These are phyloP conservation scores for Schizonepeta tenuifolia DNA, from an alignment of 257 asterid genomes.

Conservation along the genomic window DNA sequence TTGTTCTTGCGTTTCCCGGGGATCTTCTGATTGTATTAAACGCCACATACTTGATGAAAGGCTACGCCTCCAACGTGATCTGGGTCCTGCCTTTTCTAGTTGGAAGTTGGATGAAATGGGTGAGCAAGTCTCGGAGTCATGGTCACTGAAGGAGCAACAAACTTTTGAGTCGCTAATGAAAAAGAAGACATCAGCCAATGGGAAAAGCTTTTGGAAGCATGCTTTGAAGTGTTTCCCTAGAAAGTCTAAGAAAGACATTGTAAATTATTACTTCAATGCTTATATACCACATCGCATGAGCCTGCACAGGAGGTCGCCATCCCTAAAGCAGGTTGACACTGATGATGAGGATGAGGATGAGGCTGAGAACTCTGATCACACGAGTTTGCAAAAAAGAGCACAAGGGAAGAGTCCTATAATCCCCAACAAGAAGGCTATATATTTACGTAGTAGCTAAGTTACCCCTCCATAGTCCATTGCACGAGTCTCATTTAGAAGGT, in stretches of 20 bases:
- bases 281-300: constrained; percentile 62
- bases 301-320: constrained; percentile 42
- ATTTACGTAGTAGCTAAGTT: constrained; percentile 36
- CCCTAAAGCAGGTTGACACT: constrained; percentile 46
- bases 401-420: constrained; percentile 29
- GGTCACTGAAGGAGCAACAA: constrained; percentile 64
- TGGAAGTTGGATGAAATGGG: constrained; percentile 91
- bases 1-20: constrained; percentile 53
- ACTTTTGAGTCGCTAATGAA: constrained; percentile 55
- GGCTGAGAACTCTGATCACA: constrained; percentile 35
- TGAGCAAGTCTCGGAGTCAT: constrained; percentile 53
- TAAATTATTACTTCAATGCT: constrained; percentile 65
- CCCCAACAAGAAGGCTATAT: constrained; percentile 44
- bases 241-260: constrained; percentile 45
- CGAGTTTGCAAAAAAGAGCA: constrained; percentile 34
- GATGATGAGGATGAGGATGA: constrained; percentile 64
- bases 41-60: constrained; percentile 60
- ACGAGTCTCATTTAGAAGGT: constrained; percentile 29
- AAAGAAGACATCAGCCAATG: constrained; percentile 37
- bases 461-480: constrained; percentile 12
- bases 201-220: constrained; percentile 57
- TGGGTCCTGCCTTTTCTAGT: constrained; percentile 61
- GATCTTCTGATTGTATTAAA: constrained; percentile 53
- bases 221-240: constrained; percentile 54
- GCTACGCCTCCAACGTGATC: constrained; percentile 48